phyloP scores from a whole-genome alignment of 768 basidiomycete species.

The Boletus vermiculosoides region DNA sequence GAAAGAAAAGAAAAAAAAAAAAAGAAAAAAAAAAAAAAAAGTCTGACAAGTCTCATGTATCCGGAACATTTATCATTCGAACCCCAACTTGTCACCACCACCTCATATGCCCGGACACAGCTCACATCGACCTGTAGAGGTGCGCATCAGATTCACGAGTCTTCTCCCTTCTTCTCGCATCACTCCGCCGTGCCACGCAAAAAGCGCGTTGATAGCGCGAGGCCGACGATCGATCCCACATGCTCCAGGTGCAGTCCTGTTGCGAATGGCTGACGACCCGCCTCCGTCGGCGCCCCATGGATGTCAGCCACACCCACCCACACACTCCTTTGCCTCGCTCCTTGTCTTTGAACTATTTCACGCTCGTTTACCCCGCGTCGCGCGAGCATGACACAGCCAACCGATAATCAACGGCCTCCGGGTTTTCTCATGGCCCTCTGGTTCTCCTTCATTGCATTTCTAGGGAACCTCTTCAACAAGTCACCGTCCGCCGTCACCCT shows the following conservation, averaged over 20 bases:
- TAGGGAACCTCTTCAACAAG: constrained; percentile 11
- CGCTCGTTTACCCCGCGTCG: neutral
- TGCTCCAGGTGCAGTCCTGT: neutral
- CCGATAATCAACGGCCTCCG: neutral
- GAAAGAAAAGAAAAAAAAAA: too few relatives aligned
- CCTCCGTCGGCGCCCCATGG: neutral
- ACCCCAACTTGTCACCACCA: neutral
- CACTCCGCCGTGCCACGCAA: constrained; percentile 8
- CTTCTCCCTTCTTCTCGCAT: too few relatives aligned
- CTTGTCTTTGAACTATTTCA: neutral
- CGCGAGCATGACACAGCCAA: constrained; percentile 1
- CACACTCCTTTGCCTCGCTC: too few relatives aligned
- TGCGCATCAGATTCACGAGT: constrained; percentile 1
- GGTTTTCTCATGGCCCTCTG: constrained; percentile 21
- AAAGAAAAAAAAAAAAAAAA: too few relatives aligned
- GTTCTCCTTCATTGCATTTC: constrained; percentile 10
- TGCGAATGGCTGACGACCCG: constrained; percentile 5
- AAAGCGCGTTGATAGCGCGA: too few relatives aligned
- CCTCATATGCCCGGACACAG: too few relatives aligned
- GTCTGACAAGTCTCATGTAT: neutral
- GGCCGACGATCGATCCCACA: constrained; percentile 16
- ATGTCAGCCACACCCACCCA: constrained; percentile 3
- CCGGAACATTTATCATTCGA: constrained; percentile 7
- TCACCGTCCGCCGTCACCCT: constrained; percentile 10
- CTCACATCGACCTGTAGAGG: too few relatives aligned